Percentiles rank a stretch among this genome's conserved stretches.
Evolutionary conservation across 164 flowering plant genomes (phyloP).

Genomic region (Tinospora cordifolia): DNA sequence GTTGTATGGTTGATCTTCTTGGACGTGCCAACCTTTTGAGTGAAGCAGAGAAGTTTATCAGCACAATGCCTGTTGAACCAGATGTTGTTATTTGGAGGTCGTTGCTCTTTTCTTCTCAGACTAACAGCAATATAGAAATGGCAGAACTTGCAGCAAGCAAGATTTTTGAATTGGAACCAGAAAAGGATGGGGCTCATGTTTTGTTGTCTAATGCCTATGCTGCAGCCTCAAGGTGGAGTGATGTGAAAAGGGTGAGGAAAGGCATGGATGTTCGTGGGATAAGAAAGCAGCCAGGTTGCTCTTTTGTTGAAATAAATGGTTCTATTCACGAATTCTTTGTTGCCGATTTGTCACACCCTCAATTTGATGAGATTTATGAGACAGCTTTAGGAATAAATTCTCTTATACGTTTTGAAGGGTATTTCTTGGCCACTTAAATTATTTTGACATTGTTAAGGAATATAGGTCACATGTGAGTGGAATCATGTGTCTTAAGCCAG

Average conservation of each 20-base stretch:
- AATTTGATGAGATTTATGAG: slow-evolving; percentile 11
- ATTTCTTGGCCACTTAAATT: slow-evolving; percentile 16
- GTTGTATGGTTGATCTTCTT: slow-evolving; percentile 34
- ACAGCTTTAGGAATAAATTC: slow-evolving; percentile 15
- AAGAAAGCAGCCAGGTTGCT: slow-evolving; percentile 28
- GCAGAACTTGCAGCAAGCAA: slow-evolving; percentile 24
- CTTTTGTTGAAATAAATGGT: slow-evolving; percentile 30
- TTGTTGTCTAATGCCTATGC: slow-evolving; percentile 29
- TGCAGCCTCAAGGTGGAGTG: slow-evolving; percentile 28
- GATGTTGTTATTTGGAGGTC: slow-evolving; percentile 36
- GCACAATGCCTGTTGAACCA: slow-evolving; percentile 26
- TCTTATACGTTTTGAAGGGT: slow-evolving; percentile 16
- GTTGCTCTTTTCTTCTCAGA: slow-evolving; percentile 26
- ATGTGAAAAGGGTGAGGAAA: slow-evolving; percentile 27
- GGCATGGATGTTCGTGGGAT: slow-evolving; percentile 19
- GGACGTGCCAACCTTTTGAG: slow-evolving; percentile 31
- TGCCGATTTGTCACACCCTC: slow-evolving; percentile 22
- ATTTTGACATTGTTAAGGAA: not conserved
- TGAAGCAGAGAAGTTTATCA: slow-evolving; percentile 24
- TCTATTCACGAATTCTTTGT: slow-evolving; percentile 28
- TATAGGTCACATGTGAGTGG: too few species aligned
- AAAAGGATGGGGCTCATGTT: slow-evolving; percentile 24
- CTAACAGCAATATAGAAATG: slow-evolving; percentile 19
- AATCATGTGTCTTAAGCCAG: too few species aligned
- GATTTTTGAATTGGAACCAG: slow-evolving; percentile 28